Conservation (phyloP, 2,329 filamentous ascomycete species). For the Zelopaecilomyces penicillatus region DNA sequence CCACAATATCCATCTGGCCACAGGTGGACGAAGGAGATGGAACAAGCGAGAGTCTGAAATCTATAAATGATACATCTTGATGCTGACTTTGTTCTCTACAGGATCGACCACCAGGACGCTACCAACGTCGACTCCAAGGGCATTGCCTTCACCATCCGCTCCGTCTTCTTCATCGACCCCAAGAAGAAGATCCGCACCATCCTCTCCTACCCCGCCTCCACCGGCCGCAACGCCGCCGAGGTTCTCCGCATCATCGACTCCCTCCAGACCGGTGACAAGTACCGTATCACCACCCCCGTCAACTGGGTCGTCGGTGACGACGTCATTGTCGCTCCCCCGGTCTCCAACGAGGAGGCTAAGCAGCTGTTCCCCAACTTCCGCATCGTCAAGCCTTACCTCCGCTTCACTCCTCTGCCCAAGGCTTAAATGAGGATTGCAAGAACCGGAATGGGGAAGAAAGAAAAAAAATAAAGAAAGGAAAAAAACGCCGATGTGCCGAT, state of each 20-base stretch:
- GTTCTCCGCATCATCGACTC: slow-evolving; percentile 72
- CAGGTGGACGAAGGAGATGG: background rate
- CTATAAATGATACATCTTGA: background rate
- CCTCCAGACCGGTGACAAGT: slow-evolving; percentile 76
- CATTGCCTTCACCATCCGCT: slow-evolving; percentile 88
- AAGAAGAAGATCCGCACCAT: slow-evolving; percentile 89
- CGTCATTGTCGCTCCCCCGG: slow-evolving; percentile 79
- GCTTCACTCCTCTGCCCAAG: slow-evolving; percentile 61
- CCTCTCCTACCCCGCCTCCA: slow-evolving; percentile 86
- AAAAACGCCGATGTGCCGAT: no score
- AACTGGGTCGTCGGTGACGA: slow-evolving; percentile 86
- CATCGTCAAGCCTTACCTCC: slow-evolving; percentile 63
- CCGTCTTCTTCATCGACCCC: slow-evolving; percentile 91
- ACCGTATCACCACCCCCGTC: slow-evolving; percentile 81
- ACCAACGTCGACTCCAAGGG: slow-evolving; percentile 75
- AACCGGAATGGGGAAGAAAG: background rate
- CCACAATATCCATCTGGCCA: background rate
- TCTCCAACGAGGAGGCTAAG: slow-evolving; percentile 79
- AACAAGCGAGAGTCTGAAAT: background rate
- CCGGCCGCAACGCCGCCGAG: slow-evolving; percentile 74
- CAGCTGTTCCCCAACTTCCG: slow-evolving; percentile 75
- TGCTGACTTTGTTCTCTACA: slow-evolving; percentile 20
- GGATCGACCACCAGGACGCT: slow-evolving; percentile 71
- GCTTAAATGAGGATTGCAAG: slow-evolving; percentile 23
- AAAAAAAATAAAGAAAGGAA: background rate